These are phyloP conservation scores for Laetiporus sulphureus DNA, from an alignment of 1,284 basidiomycete species.

Conservation along the genomic window DNA sequence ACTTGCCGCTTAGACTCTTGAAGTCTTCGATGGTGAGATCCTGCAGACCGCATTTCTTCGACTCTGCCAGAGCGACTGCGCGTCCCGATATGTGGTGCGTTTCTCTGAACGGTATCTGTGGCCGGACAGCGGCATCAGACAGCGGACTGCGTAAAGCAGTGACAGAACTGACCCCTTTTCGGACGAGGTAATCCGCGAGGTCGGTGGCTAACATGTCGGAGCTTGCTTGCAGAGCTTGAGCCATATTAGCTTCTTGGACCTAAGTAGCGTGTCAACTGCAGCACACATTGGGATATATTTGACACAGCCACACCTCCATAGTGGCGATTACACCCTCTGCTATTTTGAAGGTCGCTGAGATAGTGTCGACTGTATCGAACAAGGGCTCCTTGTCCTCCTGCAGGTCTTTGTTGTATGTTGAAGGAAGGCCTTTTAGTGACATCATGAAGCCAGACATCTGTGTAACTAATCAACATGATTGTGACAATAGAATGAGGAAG, in stretches of 20 bases:
- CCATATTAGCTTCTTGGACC: constrained; percentile 91
- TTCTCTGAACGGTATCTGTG: constrained; percentile 88
- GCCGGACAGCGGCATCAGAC: no score
- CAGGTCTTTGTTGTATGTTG: constrained; percentile 98
- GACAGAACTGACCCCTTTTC: constrained; percentile 77
- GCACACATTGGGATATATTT: constrained; percentile 3
- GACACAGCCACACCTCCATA: constrained; percentile 49
- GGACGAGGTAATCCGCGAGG: constrained; percentile 94
- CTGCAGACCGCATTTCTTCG: constrained; percentile 74
- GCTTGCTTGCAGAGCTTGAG: constrained; percentile 63
- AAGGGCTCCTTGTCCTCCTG: constrained; percentile 99
- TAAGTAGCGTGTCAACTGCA: constrained; percentile 24
- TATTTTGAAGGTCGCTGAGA: constrained; percentile 87
- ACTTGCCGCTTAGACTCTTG: constrained; percentile 69
- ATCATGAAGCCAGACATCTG: constrained; percentile 98
- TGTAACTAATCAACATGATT: constrained; percentile 5
- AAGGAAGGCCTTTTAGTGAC: constrained; percentile 95
- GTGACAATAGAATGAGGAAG: neutral
- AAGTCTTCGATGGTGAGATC: constrained; percentile 80
- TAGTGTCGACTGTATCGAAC: constrained; percentile 90
- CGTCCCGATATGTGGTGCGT: constrained; percentile 98
- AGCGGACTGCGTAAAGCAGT: constrained; percentile 3
- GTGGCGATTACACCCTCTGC: constrained; percentile 94
- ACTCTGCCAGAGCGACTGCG: constrained; percentile 91
- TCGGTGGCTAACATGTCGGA: constrained; percentile 98